phyloP scores from a whole-genome alignment of 805 yeast genomes.

The Saturnispora quitensis region DNA sequence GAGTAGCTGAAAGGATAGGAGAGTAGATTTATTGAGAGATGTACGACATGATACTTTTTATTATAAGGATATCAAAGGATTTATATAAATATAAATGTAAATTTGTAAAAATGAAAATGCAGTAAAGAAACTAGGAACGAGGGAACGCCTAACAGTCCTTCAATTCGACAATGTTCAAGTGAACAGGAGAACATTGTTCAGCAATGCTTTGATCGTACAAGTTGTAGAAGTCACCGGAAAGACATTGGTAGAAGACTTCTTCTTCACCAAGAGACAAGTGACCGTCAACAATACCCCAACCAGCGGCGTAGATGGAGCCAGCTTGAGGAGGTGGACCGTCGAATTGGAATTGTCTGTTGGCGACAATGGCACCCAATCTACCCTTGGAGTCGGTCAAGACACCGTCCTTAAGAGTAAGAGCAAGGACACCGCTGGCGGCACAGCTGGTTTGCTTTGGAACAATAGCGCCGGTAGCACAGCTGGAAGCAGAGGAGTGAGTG shows the following conservation, averaged over 20 bases:
- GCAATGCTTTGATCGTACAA: conserved; percentile 43
- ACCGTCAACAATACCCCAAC: conserved; percentile 41
- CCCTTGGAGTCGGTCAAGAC: conserved; percentile 38
- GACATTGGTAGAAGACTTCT: conserved; percentile 43
- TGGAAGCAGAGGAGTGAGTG: conserved; percentile 19
- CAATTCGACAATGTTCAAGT: conserved; percentile 36
- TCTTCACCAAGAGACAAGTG: conserved; percentile 42
- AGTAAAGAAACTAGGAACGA: not conserved
- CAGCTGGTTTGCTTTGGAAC: conserved; percentile 27
- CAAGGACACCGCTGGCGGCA: conserved; percentile 28
- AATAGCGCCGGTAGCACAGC: conserved; percentile 18
- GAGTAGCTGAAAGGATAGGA: not conserved
- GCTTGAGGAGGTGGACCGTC: conserved; percentile 62
- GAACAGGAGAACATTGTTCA: conserved; percentile 38
- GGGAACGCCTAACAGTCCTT: conserved; percentile 22
- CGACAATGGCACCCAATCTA: conserved; percentile 51
- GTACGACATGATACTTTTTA: not conserved
- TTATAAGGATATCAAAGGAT: not conserved
- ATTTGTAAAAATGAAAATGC: not conserved
- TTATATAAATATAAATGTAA: not conserved
- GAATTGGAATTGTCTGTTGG: conserved; percentile 57
- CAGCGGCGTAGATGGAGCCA: conserved; percentile 44
- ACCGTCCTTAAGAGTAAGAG: conserved; percentile 35
- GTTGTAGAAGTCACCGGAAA: conserved; percentile 51
- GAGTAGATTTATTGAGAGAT: not conserved